These are phyloP conservation scores for Nannizziopsis arthrosporioides DNA, from an alignment of 2,329 filamentous ascomycete genomes.

Conservation along the genomic window DNA sequence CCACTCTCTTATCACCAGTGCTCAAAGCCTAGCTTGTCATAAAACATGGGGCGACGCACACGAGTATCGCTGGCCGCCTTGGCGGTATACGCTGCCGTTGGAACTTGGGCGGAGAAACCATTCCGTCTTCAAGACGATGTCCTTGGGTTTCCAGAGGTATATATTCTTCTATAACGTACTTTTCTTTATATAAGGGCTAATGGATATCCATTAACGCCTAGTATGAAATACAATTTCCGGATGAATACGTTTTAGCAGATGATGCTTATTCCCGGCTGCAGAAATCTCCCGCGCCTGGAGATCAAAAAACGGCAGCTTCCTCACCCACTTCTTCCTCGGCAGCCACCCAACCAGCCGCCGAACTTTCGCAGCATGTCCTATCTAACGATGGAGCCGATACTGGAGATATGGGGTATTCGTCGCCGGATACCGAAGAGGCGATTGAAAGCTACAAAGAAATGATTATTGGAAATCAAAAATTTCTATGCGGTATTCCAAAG, in stretches of 20 bases:
- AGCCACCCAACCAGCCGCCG: conserved; percentile 10
- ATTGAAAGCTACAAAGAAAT: conserved; percentile 63
- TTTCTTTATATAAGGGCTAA: too few species aligned
- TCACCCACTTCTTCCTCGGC: conserved; percentile 6
- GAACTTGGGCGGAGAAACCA: conserved; percentile 43
- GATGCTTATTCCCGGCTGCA: conserved; percentile 51
- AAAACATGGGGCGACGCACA: conserved; percentile 9
- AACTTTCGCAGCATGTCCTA: conserved; percentile 17
- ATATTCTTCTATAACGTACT: neutral
- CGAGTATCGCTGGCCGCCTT: conserved; percentile 19
- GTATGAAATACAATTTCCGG: conserved; percentile 69
- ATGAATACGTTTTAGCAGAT: conserved; percentile 57
- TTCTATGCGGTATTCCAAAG: conserved; percentile 73
- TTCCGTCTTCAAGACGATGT: conserved; percentile 87
- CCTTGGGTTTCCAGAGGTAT: conserved; percentile 73
- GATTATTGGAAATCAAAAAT: conserved; percentile 56
- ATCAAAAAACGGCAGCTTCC: conserved; percentile 17
- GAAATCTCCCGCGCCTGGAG: conserved; percentile 23
- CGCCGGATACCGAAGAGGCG: conserved; percentile 48
- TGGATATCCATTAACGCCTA: conserved; percentile 28
- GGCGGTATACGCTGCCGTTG: conserved; percentile 23
- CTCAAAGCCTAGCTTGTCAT: neutral
- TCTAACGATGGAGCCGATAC: conserved; percentile 35
- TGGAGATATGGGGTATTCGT: conserved; percentile 50
- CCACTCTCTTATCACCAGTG: too few species aligned